A percentile compares a stretch with the other conserved stretches of the same genome.
These are phyloP conservation scores for Atalantia buxifolia DNA, from an alignment of 345 rosid genomes.

Conservation along the genomic window DNA sequence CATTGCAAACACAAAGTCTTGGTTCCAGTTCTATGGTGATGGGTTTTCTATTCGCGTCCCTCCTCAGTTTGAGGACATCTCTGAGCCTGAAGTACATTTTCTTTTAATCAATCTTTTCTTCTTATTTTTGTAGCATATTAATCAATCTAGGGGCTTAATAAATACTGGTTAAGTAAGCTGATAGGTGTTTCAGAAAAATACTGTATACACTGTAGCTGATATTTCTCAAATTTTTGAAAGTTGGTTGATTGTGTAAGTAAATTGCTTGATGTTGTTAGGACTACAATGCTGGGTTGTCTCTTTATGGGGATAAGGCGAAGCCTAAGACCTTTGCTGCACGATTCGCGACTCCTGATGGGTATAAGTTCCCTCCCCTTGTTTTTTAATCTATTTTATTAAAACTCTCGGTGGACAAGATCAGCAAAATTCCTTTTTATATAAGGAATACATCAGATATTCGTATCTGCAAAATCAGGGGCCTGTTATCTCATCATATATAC, in stretches of 20 bases:
- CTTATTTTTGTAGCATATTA: background rate
- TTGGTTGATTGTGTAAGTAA: background rate
- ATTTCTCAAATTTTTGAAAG: background rate
- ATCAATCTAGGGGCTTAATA: background rate
- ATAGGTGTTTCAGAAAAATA: constrained; percentile 7
- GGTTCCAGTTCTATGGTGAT: constrained; percentile 84
- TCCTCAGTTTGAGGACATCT: constrained; percentile 79
- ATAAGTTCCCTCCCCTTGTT: constrained; percentile 9
- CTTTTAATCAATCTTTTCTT: background rate
- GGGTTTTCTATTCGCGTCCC: constrained; percentile 88
- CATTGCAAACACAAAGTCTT: constrained; percentile 72
- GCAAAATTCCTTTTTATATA: background rate
- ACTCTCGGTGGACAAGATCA: background rate
- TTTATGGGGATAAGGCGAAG: constrained; percentile 92
- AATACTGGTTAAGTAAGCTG: background rate
- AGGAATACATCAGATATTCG: background rate
- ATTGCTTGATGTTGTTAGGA: constrained; percentile 43
- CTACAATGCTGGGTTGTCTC: constrained; percentile 73
- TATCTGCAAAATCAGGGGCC: background rate
- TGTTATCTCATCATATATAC: background rate
- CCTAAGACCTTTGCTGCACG: constrained; percentile 80
- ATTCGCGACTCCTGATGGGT: constrained; percentile 88
- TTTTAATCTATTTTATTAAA: background rate
- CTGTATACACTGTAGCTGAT: background rate
- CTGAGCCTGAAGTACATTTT: constrained; percentile 74